Evolutionary conservation across 331 rosid species (phyloP), one percentile per base, ranked within the genome.

Genomic region (Cucumis variabilis): DNA sequence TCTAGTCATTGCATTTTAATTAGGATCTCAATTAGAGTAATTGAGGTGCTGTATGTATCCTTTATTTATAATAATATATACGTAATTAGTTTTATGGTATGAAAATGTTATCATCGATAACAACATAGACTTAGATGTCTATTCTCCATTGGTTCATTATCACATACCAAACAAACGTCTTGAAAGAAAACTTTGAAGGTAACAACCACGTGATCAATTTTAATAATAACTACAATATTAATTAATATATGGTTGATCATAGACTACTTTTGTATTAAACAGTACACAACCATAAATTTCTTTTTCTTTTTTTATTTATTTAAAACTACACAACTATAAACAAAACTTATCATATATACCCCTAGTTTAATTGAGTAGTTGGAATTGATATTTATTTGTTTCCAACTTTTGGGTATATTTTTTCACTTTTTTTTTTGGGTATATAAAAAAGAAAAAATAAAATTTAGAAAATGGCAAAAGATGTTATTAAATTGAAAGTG

Each of bases 201-300:
- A 78, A 78, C 83, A 24, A 12, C 41, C 83, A 78, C 66, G 66
- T 78, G 68, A 24, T 79, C 84, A 25, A 79, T 79, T 79, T 53
- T 1, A 27, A 55, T 27, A 79, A 79, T 79, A 25, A 79, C 11
- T 79, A n/a, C 20, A 53, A 44, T 37, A 37, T 44, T 44, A 44
- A 4, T 79, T 53, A 79, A 53, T 27, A 16, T 51, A 79, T 53
- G 84, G 48, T 79, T 79, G 67, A 25, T 51, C 10, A 79, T 79
- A 51, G 25, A 27, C 84, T 53, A 78, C 23, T 50, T 77, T 24
- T 78, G 65, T 50, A 78, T 14, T 78, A 51, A 50, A 14, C 66
- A 33, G 37, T 33, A 33, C 37, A 76, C 66, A 23, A 46, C 82
- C 82, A 8, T n/a, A 63, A 7, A 15, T 58, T 58, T 1, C 5